Base-by-base conservation (phyloP, 352 stramenopile genomes). In the Elongisporangium undulatum region DNA sequence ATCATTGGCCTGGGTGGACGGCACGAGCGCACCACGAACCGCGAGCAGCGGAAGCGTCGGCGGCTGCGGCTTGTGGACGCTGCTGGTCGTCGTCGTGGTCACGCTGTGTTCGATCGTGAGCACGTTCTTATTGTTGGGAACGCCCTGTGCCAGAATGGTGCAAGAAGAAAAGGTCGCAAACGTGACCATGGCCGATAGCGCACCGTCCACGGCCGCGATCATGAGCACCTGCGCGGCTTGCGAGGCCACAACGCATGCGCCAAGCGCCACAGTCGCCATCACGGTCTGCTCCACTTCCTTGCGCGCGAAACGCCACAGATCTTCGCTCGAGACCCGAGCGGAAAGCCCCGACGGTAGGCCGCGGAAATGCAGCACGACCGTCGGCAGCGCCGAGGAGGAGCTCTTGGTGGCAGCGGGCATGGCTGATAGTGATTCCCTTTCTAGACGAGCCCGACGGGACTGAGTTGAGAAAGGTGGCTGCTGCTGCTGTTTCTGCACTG, bases 341-440 rank as follows among this genome's bases (percentile, higher is more conserved):
- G 41, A 45, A 45, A 67, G 50, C 50, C 63, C 70, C 22, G 68
- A 56, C 51, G 64, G 77, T 51, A 89, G 73, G 57, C 79, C 82
- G 19, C 83, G 77, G 56, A 91, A 76, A 51, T 85, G 74, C 53
- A 91, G 68, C 57, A 89, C 77, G 53, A 91, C 67, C 50, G 69
- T 79, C 17, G 75, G 72, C 21, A 77, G 61, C 51, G 70, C 23
- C 60, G 21, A 70, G 23, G 23, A 55, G 16, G 66, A 54, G 58
- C 55, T 69, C 34, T 45, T 45, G 34, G 34, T 17, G 34, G 34
- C 34, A 12, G 34, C 34, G 3, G 34, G 13, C 34, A 45, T 45
- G 34, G 34, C 34, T 45, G 13, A 26, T 26, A 26, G n/a, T n/a
- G n/a, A n/a, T 12, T 45, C 12, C 34, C 34, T 45, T 45, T 45